Base-by-base conservation (phyloP, 2,329 filamentous ascomycete genomes). In the Colletotrichum tropicicola region DNA sequence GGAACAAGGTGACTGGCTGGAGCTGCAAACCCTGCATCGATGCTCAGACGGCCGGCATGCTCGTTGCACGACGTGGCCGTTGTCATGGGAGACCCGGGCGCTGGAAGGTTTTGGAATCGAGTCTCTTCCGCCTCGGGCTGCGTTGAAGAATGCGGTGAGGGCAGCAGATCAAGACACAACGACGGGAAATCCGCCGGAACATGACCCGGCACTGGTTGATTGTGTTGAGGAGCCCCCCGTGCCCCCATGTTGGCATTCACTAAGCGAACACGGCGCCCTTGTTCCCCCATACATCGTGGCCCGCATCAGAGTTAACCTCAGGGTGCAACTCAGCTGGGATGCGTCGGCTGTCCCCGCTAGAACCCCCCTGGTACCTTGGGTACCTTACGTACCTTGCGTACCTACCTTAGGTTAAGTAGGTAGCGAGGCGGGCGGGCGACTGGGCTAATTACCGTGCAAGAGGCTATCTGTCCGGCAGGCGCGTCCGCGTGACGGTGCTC, bases 11-110 rank as follows among this genome's bases (percentile, higher is more conserved):
- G 13, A 43, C 58, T 49, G 44, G 28, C 27, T 44, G 27, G 41
- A 65, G 61, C 57, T 61, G 61, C 13, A 45, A 65, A 35, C 61
- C 61, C 57, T 65, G 61, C 61, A 17, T 43, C 49, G 59, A 25
- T 55, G 57, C 32, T 37, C 30, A 17, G 35, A 60, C 60, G 21
- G 10, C 6, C 12, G 32, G 47, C 27, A 27, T 12, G 6, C 43
- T 25, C 21, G 44, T 30, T 15, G 45, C n/a, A n/a, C n/a, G n/a
- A 51, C 44, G 17, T 23, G 56, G 49, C 30, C 27, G 63, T 66
- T 64, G 63, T 59, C 59, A 54, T 58, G 59, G 59, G 59, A 44
- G 27, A 66, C 30, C 59, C 59, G 45, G 53, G 19, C 23, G 49
- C 41, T 60, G 12, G 48, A 54, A 60, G 41, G 57, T 60, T 55